These are phyloP conservation scores for Podospora bellae-mahoneyi DNA, from an alignment of 495 filamentous ascomycete species.

Conservation along the genomic window DNA sequence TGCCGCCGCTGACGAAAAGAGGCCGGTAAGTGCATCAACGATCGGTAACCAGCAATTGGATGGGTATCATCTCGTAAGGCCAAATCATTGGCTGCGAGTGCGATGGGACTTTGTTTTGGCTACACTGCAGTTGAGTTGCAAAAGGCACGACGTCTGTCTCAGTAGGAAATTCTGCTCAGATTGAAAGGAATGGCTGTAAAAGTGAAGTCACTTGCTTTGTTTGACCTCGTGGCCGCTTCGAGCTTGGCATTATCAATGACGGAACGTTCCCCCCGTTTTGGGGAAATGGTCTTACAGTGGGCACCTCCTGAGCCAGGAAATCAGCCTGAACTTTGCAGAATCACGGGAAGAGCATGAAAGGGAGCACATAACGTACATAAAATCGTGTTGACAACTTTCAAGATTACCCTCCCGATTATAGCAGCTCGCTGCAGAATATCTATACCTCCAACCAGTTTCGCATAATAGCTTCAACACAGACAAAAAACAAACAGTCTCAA, in stretches of 20 bases:
- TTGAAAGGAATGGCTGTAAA: not conserved
- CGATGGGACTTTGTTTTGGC: not conserved
- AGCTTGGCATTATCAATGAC: not conserved
- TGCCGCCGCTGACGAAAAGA: not conserved
- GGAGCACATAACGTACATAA: not conserved
- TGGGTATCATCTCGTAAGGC: not conserved
- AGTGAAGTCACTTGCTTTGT: not conserved
- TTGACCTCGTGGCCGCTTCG: not conserved
- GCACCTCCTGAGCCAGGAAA: not conserved
- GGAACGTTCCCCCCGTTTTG: not conserved
- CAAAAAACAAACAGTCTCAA: not conserved
- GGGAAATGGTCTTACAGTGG: not conserved
- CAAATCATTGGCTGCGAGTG: not conserved
- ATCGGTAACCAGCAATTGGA: not conserved
- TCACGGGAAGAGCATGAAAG: not conserved
- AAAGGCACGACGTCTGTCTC: not conserved
- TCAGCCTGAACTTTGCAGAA: not conserved
- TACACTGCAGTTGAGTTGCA: not conserved
- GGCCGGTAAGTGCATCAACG: not conserved
- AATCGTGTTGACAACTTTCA: not conserved
- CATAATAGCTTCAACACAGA: not conserved
- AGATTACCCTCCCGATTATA: conserved; percentile 1
- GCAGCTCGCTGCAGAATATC: not conserved
- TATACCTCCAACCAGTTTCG: not conserved
- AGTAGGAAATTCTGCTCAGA: not conserved